Percentiles rank a stretch among this genome's conserved stretches.
Conservation (phyloP, 371 early-diverging fungal species). For the Chytridium lagenaria region DNA sequence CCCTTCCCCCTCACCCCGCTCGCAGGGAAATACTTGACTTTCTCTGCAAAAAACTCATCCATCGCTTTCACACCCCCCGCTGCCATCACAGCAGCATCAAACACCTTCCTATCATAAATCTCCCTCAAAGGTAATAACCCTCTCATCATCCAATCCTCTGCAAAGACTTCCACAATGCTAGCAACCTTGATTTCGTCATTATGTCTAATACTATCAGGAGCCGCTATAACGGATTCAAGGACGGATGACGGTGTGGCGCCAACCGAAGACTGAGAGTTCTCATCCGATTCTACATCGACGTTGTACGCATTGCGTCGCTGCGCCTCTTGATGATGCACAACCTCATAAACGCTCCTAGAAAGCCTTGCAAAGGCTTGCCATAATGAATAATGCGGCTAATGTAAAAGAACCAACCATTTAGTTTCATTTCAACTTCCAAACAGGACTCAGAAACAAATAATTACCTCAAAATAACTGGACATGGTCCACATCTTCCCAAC, state of each 20-base stretch:
- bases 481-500: not conserved
- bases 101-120: slow-evolving; percentile 14
- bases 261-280: no score
- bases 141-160: slow-evolving; percentile 35
- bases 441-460: no score
- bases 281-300: no score
- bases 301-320: no score
- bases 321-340: no score
- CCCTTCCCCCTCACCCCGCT: not conserved
- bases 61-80: not conserved
- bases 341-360: no score
- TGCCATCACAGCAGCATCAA: slow-evolving; percentile 19
- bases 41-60: slow-evolving; percentile 7
- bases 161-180: not conserved
- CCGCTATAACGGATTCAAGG: not conserved
- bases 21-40: slow-evolving; percentile 8
- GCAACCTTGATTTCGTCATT: not conserved
- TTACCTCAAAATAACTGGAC: slow-evolving; percentile 11
- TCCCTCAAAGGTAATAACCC: slow-evolving; percentile 35
- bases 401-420: slow-evolving; percentile 22
- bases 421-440: no score
- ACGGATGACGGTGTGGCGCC: not conserved
- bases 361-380: slow-evolving; percentile 4
- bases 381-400: slow-evolving; percentile 19
- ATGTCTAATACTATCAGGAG: not conserved